Evolutionary conservation across 305 asterid species (phyloP).

Genomic region (Solanum hybrid): DNA sequence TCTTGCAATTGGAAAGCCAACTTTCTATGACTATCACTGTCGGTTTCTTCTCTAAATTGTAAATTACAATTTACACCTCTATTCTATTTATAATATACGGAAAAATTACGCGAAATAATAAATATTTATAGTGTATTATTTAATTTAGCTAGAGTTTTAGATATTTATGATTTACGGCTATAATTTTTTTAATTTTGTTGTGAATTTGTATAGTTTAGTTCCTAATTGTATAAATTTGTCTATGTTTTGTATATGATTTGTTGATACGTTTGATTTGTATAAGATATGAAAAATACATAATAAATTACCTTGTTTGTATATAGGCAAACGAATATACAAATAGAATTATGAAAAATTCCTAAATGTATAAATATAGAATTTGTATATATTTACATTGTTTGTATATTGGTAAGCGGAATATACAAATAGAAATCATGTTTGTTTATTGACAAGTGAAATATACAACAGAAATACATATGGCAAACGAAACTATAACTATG

Average conservation of each 20-base stretch:
- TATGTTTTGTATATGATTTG: neutral
- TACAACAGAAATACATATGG: neutral
- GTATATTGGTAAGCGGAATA: neutral
- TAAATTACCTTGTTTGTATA: neutral
- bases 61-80: neutral
- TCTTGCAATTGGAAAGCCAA: neutral
- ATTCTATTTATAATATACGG: neutral
- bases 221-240: too few species aligned
- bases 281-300: neutral
- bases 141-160: neutral
- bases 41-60: neutral
- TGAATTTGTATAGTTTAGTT: neutral
- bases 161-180: neutral
- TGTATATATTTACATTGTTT: neutral
- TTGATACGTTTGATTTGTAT: neutral
- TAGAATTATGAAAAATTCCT: neutral
- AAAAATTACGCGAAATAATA: neutral
- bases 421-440: neutral
- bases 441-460: neutral
- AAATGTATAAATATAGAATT: neutral
- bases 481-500: neutral
- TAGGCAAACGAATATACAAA: neutral
- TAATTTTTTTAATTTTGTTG: neutral
- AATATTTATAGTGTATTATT: neutral
- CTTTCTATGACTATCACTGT: neutral